Evolutionary conservation across 345 rosid genomes (phyloP).

Genomic region (Dipteronia sinensis): DNA sequence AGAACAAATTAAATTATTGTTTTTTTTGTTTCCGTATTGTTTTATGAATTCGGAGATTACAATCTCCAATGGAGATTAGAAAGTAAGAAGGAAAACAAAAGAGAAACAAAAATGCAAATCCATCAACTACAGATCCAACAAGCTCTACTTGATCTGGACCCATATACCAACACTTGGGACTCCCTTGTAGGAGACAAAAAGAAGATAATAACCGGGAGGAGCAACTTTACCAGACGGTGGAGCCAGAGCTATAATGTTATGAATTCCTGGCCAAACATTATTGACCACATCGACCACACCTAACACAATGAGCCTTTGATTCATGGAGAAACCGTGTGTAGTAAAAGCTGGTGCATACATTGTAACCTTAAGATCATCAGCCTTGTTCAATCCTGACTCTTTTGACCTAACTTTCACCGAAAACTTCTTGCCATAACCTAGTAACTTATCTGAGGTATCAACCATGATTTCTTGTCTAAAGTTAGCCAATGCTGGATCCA

Average conservation of each 20-base stretch:
- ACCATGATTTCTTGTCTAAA: slow-evolving; percentile 38
- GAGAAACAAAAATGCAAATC: not conserved
- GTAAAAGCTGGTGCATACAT: slow-evolving; percentile 70
- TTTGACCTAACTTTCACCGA: slow-evolving; percentile 24
- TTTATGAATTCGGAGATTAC: no score
- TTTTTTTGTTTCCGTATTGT: no score
- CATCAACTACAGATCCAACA: not conserved
- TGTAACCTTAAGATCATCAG: slow-evolving; percentile 34
- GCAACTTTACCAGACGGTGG: slow-evolving; percentile 51
- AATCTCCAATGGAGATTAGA: no score
- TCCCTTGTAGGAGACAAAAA: slow-evolving; percentile 52
- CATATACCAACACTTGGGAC: slow-evolving; percentile 55
- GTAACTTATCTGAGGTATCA: not conserved
- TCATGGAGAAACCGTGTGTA: slow-evolving; percentile 73
- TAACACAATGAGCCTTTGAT: slow-evolving; percentile 52
- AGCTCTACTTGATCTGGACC: slow-evolving; percentile 47
- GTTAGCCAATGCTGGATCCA: slow-evolving; percentile 38
- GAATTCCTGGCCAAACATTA: slow-evolving; percentile 9
- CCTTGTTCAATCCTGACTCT: not conserved
- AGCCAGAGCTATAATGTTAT: slow-evolving; percentile 25
- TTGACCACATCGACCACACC: slow-evolving; percentile 25
- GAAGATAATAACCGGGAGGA: slow-evolving; percentile 61
- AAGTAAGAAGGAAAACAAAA: not conserved
- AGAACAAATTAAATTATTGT: no score
- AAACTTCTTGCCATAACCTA: slow-evolving; percentile 29